These are phyloP conservation scores for Cladosporium oxysporum DNA, from an alignment of 2,329 filamentous ascomycete species.

Conservation along the genomic window DNA sequence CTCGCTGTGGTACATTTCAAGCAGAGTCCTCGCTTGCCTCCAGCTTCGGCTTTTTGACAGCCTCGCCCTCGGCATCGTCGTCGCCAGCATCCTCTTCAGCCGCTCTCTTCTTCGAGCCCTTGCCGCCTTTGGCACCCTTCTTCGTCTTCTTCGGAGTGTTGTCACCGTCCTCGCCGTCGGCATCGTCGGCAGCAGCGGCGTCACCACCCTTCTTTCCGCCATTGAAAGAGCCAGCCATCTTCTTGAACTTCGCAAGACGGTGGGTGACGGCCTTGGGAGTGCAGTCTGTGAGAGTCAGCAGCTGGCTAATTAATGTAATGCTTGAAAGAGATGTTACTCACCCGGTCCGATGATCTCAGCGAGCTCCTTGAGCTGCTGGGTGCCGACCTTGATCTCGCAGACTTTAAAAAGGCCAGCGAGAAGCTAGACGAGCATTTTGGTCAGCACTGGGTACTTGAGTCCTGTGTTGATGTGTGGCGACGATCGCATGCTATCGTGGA, in stretches of 20 bases:
- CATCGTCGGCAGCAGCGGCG: conserved; percentile 5
- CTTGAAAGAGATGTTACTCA: conserved; percentile 14
- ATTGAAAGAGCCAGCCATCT: conserved; percentile 12
- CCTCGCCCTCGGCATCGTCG: background rate
- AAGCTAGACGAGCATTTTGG: conserved; percentile 25
- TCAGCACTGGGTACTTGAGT: background rate
- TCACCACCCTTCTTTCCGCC: conserved; percentile 16
- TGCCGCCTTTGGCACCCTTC: conserved; percentile 2
- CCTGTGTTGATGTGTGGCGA: background rate
- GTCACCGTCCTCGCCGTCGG: background rate
- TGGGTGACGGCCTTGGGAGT: conserved; percentile 38
- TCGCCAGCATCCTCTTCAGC: conserved; percentile 3
- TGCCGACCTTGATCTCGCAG: conserved; percentile 34
- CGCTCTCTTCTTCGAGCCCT: conserved; percentile 3
- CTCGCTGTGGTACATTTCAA: background rate
- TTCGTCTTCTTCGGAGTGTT: background rate
- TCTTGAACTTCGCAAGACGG: conserved; percentile 32
- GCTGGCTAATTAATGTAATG: background rate
- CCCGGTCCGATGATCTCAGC: conserved; percentile 34
- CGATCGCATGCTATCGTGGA: background rate
- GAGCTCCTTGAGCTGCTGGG: conserved; percentile 26
- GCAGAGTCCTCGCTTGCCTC: background rate
- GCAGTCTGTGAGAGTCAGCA: conserved; percentile 28
- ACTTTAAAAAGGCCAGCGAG: conserved; percentile 33
- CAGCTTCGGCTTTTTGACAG: conserved; percentile 15